Evolutionary conservation across 352 stramenopile genomes (phyloP), one percentile per base, ranked within the genome.

Genomic region (Thalassiosira mediterranea): DNA sequence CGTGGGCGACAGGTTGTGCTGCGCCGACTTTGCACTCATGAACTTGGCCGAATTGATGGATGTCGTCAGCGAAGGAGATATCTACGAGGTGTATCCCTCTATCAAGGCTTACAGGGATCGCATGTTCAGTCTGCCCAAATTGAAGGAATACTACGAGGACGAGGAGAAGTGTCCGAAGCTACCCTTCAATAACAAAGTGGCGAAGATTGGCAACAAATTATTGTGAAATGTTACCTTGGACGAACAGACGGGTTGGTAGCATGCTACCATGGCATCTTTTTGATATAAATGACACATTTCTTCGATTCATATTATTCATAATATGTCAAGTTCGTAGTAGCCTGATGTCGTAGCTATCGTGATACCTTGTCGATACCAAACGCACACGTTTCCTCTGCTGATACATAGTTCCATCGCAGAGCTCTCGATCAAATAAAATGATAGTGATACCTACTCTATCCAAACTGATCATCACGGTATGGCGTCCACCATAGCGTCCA

Each of bases 101-200:
- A 4, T 68, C 19, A 68, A 68, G 37, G 28, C 25, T 2, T 67
- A 67, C 19, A 38, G 40, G 19, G 40, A 67, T 2, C 15, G 21
- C 1, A 53, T 68, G 1, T 68, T 68, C n/a, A n/a, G n/a, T n/a
- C n/a, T n/a, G n/a, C n/a, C n/a, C n/a, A n/a, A n/a, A n/a, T n/a
- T 73, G 51, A 73, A 73, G 32, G 64, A 73, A 32, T 65, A 47
- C n/a, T 17, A 42, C 25, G 47, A n/a, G 23, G 26, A 34, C 7
- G 34, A 34, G 11, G 29, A 44, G 15, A 25, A n/a, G 13, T 54
- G 46, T 25, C 46, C 1, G 17, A 32, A 49, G 19, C 51, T 58
- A 19, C 28, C 51, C 13, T 65, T 73, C 52, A 65, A 71, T 21
- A 71, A 73, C 37, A 73, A 73, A 48, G n/a, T 47, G 44, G 51